Conservation (phyloP, 768 basidiomycete species). For the Pleurotus tuoliensis region DNA sequence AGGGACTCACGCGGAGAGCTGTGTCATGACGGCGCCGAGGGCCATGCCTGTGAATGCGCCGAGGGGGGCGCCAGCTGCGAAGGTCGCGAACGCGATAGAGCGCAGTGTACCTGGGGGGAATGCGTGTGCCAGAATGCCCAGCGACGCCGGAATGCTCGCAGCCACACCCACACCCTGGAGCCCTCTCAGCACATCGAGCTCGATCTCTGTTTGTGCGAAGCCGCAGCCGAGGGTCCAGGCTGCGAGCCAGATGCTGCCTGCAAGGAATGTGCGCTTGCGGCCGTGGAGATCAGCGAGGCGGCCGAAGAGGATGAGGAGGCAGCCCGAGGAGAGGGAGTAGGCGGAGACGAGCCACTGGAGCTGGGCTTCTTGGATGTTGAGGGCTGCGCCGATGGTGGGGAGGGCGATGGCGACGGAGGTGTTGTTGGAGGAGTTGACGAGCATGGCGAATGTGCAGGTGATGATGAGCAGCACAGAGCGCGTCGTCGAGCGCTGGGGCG, state of each 20-base stretch:
- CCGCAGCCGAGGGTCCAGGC: constrained; percentile 62
- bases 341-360: constrained; percentile 69
- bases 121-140: constrained; percentile 78
- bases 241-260: constrained; percentile 51
- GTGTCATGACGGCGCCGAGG: constrained; percentile 67
- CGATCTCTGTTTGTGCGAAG: constrained; percentile 55
- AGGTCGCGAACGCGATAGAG: constrained; percentile 77
- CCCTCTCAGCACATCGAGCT: constrained; percentile 69
- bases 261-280: constrained; percentile 60
- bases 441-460: constrained; percentile 37
- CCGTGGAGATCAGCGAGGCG: constrained; percentile 78
- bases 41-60: constrained; percentile 70
- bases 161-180: constrained; percentile 77
- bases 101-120: constrained; percentile 68
- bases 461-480: constrained; percentile 19
- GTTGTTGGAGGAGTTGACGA: constrained; percentile 34
- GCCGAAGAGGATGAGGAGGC: constrained; percentile 72
- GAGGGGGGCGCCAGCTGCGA: constrained; percentile 80
- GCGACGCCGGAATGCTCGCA: constrained; percentile 66
- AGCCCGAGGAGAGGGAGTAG: constrained; percentile 69
- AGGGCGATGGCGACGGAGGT: constrained; percentile 50
- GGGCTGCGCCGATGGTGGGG: constrained; percentile 43
- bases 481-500: constrained; percentile 2
- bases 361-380: constrained; percentile 45
- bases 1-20: constrained; percentile 42